Percentiles rank a stretch among this genome's conserved stretches.
These are phyloP conservation scores for Verticillium klebahnii DNA, from an alignment of 2,329 filamentous ascomycete genomes.

Conservation along the genomic window DNA sequence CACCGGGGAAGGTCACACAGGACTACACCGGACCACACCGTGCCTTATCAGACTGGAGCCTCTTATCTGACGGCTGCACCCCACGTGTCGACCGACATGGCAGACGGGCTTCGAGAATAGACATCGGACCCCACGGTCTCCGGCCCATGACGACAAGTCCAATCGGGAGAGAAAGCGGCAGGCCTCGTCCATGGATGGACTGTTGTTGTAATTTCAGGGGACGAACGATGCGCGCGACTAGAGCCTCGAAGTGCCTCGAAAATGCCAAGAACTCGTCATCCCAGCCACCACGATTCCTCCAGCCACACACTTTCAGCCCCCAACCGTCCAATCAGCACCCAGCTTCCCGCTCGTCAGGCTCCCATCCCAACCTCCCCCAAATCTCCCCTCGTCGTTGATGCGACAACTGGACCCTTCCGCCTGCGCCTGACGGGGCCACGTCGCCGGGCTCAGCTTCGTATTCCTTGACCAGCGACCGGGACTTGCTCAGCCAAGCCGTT, in stretches of 20 bases:
- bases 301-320: slow-evolving; percentile 10
- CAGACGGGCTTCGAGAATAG: not conserved
- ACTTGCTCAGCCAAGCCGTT: not conserved
- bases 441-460: not conserved
- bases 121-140: not conserved
- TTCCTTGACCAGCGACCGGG: not conserved
- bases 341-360: not conserved
- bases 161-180: not conserved
- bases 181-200: not conserved
- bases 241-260: not conserved
- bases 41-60: no score
- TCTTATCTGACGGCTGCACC: no score
- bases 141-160: not conserved
- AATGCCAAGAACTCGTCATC: not conserved
- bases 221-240: not conserved
- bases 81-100: no score
- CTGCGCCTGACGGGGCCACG: not conserved
- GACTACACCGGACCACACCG: no score
- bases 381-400: not conserved
- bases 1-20: no score
- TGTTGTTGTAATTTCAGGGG: not conserved
- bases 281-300: slow-evolving; percentile 11
- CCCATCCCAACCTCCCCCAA: slow-evolving; percentile 5
- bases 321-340: slow-evolving; percentile 7
- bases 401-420: not conserved